phyloP scores from a whole-genome alignment of 1,284 basidiomycete genomes.

The Trametes hirsuta region DNA sequence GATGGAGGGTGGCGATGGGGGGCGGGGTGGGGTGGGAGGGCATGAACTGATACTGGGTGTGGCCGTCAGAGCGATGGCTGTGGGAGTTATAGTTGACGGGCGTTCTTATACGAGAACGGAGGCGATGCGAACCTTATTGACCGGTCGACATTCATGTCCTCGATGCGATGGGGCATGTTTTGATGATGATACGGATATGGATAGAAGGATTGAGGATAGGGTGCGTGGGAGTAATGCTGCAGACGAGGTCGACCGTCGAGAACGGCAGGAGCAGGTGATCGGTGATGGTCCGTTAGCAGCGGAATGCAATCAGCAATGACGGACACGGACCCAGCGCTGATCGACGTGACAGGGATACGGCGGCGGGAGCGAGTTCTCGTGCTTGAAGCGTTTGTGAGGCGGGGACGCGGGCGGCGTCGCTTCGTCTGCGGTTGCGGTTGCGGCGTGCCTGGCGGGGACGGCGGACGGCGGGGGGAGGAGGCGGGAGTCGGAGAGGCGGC shows the following conservation, averaged over 20 bases:
- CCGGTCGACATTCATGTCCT: slow-evolving; percentile 46
- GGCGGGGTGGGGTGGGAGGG: slow-evolving; percentile 54
- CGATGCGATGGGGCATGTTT: slow-evolving; percentile 51
- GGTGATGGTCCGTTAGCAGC: slow-evolving; percentile 26
- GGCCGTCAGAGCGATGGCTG: slow-evolving; percentile 47
- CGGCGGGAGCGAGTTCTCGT: slow-evolving; percentile 17
- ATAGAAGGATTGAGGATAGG: slow-evolving; percentile 27
- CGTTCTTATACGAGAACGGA: slow-evolving; percentile 25
- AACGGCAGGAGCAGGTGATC: slow-evolving; percentile 18
- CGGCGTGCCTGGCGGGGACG: slow-evolving; percentile 6
- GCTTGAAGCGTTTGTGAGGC: slow-evolving; percentile 24
- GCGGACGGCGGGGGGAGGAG: slow-evolving; percentile 9
- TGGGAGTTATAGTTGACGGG: slow-evolving; percentile 23
- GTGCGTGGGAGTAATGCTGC: slow-evolving; percentile 27
- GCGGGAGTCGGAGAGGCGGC: slow-evolving; percentile 22
- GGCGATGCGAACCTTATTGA: slow-evolving; percentile 41
- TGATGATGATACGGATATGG: slow-evolving; percentile 32
- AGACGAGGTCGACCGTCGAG: slow-evolving; percentile 1
- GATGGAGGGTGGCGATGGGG: slow-evolving; percentile 57
- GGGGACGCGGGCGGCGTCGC: slow-evolving; percentile 17
- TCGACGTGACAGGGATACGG: slow-evolving; percentile 25
- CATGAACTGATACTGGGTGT: slow-evolving; percentile 40
- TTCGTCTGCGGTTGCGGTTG: slow-evolving; percentile 2
- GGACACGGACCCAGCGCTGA: slow-evolving; percentile 27
- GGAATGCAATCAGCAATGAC: slow-evolving; percentile 27